phyloP scores from a whole-genome alignment of 2,329 filamentous ascomycete species.

The Camillea tinctor region DNA sequence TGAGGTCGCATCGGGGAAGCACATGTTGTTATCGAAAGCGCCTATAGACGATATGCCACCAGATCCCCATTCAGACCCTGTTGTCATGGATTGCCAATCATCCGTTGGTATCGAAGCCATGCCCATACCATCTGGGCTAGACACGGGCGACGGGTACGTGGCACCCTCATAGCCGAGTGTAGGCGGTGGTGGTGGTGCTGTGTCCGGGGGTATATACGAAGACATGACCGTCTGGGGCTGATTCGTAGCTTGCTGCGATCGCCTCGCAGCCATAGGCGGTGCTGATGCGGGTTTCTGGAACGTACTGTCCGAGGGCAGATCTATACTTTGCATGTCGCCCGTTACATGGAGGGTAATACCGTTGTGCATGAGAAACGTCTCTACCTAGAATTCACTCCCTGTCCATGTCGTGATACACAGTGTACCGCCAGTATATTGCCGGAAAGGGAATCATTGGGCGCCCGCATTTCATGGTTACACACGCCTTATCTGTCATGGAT shows the following conservation, averaged over 20 bases:
- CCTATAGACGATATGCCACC: constrained; percentile 5
- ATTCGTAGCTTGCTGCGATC: no score
- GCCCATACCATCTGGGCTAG: constrained; percentile 10
- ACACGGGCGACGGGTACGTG: constrained; percentile 10
- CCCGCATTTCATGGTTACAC: no score
- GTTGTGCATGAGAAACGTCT: constrained; percentile 66
- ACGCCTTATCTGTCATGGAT: no score
- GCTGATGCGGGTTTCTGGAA: constrained; percentile 12
- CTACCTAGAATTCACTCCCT: constrained; percentile 78
- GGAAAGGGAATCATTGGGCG: no score
- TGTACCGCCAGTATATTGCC: no score
- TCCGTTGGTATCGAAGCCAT: constrained; percentile 6
- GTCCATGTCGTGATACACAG: no score
- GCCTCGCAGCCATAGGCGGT: neutral
- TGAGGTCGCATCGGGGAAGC: constrained; percentile 6
- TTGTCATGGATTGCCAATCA: constrained; percentile 5
- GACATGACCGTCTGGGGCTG: no score
- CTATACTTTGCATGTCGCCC: constrained; percentile 59
- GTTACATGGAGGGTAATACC: constrained; percentile 62
- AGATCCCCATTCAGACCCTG: constrained; percentile 3
- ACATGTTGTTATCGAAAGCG: constrained; percentile 6
- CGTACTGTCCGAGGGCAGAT: constrained; percentile 49
- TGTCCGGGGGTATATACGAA: no score
- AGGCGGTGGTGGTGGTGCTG: no score
- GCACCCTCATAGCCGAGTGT: neutral